Evolutionary conservation across 129 eudicot species (phyloP).

Genomic region (Flaveria bidentis): DNA sequence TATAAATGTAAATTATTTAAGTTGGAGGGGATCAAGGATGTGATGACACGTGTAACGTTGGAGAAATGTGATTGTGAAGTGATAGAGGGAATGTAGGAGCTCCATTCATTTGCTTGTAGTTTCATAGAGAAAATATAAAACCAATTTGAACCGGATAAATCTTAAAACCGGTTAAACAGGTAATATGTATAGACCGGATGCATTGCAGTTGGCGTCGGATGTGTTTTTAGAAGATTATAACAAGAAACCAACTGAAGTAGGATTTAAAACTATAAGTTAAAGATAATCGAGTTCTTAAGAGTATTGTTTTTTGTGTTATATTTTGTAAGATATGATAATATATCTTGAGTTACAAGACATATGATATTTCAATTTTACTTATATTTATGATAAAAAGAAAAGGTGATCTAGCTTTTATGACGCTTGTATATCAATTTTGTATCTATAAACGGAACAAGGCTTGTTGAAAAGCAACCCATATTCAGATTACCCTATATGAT

Average conservation of each 20-base stretch:
- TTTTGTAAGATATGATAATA: too few species aligned
- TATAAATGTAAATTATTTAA: slow-evolving; percentile 9
- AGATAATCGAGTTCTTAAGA: too few species aligned
- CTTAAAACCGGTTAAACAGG: too few species aligned
- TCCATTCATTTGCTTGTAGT: slow-evolving; percentile 19
- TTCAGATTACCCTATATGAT: slow-evolving; percentile 19
- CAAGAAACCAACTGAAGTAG: too few species aligned
- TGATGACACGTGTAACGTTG: slow-evolving; percentile 27
- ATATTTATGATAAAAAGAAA: not conserved
- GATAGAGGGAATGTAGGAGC: slow-evolving; percentile 29
- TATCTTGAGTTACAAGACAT: not conserved
- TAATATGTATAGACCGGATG: too few species aligned
- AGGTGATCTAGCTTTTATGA: not conserved
- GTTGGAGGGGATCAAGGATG: slow-evolving; percentile 14
- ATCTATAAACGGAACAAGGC: slow-evolving; percentile 3
- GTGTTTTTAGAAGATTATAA: too few species aligned
- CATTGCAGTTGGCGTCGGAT: too few species aligned
- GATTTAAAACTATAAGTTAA: too few species aligned
- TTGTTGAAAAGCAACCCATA: slow-evolving; percentile 14
- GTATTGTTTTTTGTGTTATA: not conserved
- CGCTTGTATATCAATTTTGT: not conserved
- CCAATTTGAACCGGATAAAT: not conserved
- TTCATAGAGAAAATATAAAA: not conserved
- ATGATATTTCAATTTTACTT: not conserved
- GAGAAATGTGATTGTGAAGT: slow-evolving; percentile 15